Evolutionary conservation across 2,329 filamentous ascomycete genomes (phyloP).

Genomic region (Monilinia aucupariae): DNA sequence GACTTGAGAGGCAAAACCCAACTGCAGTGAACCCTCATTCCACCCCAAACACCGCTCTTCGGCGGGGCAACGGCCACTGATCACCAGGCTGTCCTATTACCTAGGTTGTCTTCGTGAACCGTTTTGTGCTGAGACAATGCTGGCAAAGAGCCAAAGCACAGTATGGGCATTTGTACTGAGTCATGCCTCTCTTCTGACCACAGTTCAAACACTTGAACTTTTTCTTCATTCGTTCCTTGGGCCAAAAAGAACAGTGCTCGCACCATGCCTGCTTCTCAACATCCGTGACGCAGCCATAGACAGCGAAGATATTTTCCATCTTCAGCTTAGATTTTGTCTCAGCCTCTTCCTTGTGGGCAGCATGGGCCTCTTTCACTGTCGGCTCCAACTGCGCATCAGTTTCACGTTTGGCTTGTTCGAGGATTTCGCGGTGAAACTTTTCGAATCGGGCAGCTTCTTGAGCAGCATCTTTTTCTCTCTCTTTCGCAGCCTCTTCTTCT

Average conservation of each 20-base stretch:
- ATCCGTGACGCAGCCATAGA: conserved; percentile 11
- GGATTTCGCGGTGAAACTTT: not conserved
- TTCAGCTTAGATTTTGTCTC: conserved; percentile 2
- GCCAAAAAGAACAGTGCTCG: conserved; percentile 22
- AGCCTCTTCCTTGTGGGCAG: not conserved
- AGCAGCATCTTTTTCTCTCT: not conserved
- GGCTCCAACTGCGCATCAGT: not conserved
- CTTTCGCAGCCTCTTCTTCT: not conserved
- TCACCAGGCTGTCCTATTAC: not conserved
- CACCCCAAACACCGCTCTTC: not conserved
- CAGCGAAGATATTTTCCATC: conserved; percentile 16
- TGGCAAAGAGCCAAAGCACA: conserved; percentile 22
- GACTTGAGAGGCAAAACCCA: not conserved
- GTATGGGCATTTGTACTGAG: conserved; percentile 21
- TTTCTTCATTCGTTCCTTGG: conserved; percentile 19
- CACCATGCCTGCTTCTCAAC: conserved; percentile 21
- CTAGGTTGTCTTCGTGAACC: not conserved
- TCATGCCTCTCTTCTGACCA: conserved; percentile 21
- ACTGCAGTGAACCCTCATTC: not conserved
- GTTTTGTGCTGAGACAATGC: conserved; percentile 10
- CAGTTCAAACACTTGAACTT: conserved; percentile 25
- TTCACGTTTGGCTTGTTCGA: not conserved
- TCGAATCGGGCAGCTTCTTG: not conserved
- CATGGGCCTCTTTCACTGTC: not conserved
- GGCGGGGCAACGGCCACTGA: not conserved